Base-by-base conservation (phyloP, 805 yeast species). In the Suhomyces sp. region DNA sequence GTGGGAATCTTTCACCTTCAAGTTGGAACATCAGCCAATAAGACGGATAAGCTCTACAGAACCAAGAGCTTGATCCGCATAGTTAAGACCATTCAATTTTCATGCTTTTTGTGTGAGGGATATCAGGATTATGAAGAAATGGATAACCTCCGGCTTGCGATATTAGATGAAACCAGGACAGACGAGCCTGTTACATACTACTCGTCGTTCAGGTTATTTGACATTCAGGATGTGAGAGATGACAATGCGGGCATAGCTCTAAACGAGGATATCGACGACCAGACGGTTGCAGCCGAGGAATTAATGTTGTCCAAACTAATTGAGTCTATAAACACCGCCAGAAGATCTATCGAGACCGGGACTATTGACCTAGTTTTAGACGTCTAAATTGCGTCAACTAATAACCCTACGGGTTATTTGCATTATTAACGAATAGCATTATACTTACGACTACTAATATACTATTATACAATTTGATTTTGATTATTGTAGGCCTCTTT, bases 51-150 rank as follows among this genome's bases (percentile, higher is more conserved):
- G 29, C 51, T 48, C 35, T 48, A 40, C 29, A 39, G 50, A 35
- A 24, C 48, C 22, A 53, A 50, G 35, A 24, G 45, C 4, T 37
- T 55, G 27, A 22, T 20, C 9, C 48, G 43, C 20, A 55, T 53
- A 9, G 46, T 49, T 13, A 37, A 45, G 10, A 61, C 72, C 3
- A 53, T 68, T 13, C 35, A 44, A 10, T 50, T 62, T 31, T 51
- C 67, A 6, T 57, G 46, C 29, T 47, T 56, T 4, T 24, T 65
- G 2, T 72, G 61, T 55, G 72, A 71, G 24, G 79, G 79, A 1
- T 75, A 63, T 51, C 65, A 61, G 41, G 79, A 75, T 29, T 56
- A 50, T 35, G 44, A 24, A 6, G 56, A 51, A 7, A 22, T 67
- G 13, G 43, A 44, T 20, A 49, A 44, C 21, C 17, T 51, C n/a